Conservation (phyloP, 192 early-diverging fungal genomes). For the Linnemannia hyalina region DNA sequence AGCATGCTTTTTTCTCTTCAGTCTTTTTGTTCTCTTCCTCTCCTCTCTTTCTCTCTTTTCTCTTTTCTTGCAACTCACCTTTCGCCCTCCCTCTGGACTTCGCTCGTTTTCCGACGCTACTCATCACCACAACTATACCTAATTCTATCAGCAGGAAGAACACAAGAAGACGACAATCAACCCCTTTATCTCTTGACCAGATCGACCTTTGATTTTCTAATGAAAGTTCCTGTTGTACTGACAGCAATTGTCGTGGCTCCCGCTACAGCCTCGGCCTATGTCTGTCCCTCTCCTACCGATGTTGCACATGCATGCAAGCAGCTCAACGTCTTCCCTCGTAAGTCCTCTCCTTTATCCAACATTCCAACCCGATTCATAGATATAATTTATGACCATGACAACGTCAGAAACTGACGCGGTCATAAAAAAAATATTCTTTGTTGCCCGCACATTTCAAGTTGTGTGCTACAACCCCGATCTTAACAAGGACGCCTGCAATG, state of each 20-base stretch:
- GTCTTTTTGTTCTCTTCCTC: neutral
- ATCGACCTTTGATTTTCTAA: neutral
- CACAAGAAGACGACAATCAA: neutral
- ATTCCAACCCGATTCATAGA: neutral
- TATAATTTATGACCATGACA: neutral
- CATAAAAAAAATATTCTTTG: neutral
- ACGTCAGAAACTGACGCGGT: neutral
- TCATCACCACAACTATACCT: neutral
- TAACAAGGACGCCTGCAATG: slow-evolving; percentile 28
- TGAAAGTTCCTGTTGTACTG: neutral
- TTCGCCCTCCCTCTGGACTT: neutral
- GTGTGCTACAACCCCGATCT: slow-evolving; percentile 30
- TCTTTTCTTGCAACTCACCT: neutral
- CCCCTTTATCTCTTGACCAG: neutral
- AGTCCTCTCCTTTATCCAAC: neutral
- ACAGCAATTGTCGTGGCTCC: neutral
- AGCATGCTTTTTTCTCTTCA: neutral
- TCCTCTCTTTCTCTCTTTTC: neutral
- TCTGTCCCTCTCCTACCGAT: slow-evolving; percentile 16
- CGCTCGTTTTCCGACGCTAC: neutral
- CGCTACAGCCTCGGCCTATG: slow-evolving; percentile 13
- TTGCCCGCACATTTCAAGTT: neutral
- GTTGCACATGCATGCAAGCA: slow-evolving; percentile 21
- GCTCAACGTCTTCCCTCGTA: slow-evolving; percentile 36
- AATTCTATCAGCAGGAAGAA: neutral